A percentile compares a stretch with the other conserved stretches of the same genome.
phyloP scores from a whole-genome alignment of 495 filamentous ascomycete genomes.

The Gamarada debralockiae region DNA sequence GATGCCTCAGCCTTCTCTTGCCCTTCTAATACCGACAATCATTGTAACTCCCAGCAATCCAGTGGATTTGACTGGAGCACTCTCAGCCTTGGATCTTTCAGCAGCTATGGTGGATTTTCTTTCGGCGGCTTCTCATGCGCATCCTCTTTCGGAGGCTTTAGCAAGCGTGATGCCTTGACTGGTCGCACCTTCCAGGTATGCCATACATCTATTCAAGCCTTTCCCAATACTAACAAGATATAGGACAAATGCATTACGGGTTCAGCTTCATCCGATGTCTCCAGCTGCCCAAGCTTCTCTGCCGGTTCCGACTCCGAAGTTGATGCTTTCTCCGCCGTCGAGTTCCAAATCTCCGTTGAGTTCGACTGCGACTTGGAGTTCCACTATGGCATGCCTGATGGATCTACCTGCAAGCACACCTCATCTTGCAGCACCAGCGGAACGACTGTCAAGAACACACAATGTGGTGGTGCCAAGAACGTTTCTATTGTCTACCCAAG shows the following conservation, averaged over 20 bases:
- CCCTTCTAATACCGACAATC: constrained; percentile 72
- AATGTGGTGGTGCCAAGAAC: constrained; percentile 85
- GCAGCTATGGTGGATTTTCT: constrained; percentile 62
- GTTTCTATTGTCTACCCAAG: constrained; percentile 72
- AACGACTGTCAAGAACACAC: constrained; percentile 68
- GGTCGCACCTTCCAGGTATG: constrained; percentile 35
- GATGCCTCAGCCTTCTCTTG: constrained; percentile 57
- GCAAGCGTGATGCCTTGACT: constrained; percentile 41
- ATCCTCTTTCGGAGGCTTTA: constrained; percentile 44
- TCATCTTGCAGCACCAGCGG: constrained; percentile 59
- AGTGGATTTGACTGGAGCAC: constrained; percentile 68
- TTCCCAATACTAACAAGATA: not conserved
- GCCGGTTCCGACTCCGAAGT: constrained; percentile 36
- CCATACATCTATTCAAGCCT: not conserved
- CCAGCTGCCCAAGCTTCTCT: constrained; percentile 49
- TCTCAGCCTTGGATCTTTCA: constrained; percentile 59
- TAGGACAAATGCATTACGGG: constrained; percentile 64
- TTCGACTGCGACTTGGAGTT: constrained; percentile 75
- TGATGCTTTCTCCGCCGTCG: constrained; percentile 67
- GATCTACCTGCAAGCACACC: constrained; percentile 71
- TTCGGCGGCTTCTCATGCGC: constrained; percentile 69
- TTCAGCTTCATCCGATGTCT: constrained; percentile 42
- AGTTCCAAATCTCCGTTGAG: constrained; percentile 67
- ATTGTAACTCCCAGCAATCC: constrained; percentile 63
- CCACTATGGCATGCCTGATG: constrained; percentile 78